A percentile compares a stretch with the other conserved stretches of the same genome.
phyloP scores from a whole-genome alignment of 192 early-diverging fungal genomes.

The Physocladia obscura region DNA sequence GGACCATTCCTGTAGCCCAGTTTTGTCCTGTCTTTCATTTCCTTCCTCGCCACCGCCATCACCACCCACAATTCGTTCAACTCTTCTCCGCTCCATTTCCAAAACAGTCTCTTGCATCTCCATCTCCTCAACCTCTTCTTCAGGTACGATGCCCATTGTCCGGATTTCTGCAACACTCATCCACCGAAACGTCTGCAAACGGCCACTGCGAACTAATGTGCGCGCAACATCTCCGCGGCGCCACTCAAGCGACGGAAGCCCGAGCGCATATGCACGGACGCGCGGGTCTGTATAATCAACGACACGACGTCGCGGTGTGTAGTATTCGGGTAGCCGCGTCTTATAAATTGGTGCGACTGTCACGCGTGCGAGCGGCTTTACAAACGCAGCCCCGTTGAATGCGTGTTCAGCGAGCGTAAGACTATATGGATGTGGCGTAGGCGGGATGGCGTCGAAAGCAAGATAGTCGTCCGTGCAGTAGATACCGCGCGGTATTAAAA shows the following conservation, averaged over 20 bases:
- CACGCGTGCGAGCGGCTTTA: neutral
- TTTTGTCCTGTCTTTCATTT: too few species aligned
- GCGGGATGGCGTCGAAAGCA: too few species aligned
- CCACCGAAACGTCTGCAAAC: neutral
- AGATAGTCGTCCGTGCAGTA: conserved; percentile 7
- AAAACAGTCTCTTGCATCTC: neutral
- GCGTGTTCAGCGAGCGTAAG: neutral
- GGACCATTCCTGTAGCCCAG: too few species aligned
- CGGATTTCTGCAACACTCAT: neutral
- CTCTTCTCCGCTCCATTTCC: neutral
- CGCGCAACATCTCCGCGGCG: neutral
- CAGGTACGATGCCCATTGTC: neutral
- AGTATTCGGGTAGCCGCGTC: neutral
- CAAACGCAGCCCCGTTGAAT: neutral
- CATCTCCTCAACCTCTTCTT: neutral
- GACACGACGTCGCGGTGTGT: neutral
- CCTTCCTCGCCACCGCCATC: too few species aligned
- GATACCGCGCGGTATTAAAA: neutral
- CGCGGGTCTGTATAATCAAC: neutral
- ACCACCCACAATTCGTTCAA: too few species aligned
- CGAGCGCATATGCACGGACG: neutral
- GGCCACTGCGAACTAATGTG: neutral
- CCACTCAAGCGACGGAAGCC: neutral
- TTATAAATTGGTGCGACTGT: neutral
- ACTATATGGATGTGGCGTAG: neutral